Conservation (phyloP, 805 yeast genomes). For the Aciculoconidium aculeatum region DNA sequence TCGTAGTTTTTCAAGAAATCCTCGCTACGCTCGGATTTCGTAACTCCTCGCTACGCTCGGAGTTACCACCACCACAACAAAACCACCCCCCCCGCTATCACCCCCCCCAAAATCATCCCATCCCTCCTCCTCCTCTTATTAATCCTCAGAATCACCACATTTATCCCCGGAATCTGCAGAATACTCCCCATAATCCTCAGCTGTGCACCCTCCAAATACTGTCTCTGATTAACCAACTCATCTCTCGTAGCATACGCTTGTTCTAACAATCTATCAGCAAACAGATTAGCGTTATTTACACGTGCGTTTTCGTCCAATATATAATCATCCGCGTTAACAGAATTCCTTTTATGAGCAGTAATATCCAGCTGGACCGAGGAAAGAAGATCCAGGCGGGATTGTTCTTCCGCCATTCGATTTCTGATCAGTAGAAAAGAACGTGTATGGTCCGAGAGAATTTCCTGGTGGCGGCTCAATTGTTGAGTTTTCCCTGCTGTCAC, state of each 20-base stretch:
- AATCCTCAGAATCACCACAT: constrained; percentile 67
- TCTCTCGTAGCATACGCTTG: constrained; percentile 90
- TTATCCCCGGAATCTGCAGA: constrained; percentile 76
- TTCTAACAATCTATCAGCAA: constrained; percentile 75
- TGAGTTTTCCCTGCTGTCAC: constrained; percentile 70
- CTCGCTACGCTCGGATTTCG: no score
- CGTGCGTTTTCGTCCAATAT: constrained; percentile 71
- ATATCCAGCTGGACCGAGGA: constrained; percentile 77
- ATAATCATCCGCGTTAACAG: constrained; percentile 57
- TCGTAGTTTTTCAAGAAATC: no score
- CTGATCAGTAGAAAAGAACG: constrained; percentile 56
- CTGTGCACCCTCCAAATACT: constrained; percentile 56
- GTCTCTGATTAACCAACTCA: constrained; percentile 69
- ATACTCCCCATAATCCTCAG: constrained; percentile 55
- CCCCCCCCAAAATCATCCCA: constrained; percentile 70
- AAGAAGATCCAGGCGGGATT: constrained; percentile 69
- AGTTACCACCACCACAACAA: constrained; percentile 56
- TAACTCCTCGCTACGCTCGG: no score
- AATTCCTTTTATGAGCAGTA: constrained; percentile 51
- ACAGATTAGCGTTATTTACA: constrained; percentile 62
- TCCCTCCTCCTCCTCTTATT: constrained; percentile 88
- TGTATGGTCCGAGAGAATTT: constrained; percentile 65
- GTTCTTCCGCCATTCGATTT: constrained; percentile 58
- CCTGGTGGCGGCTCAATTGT: constrained; percentile 79
- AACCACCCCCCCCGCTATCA: constrained; percentile 69